Conservation (phyloP, 2,329 filamentous ascomycete genomes). For the Calonectria pauciramosa region DNA sequence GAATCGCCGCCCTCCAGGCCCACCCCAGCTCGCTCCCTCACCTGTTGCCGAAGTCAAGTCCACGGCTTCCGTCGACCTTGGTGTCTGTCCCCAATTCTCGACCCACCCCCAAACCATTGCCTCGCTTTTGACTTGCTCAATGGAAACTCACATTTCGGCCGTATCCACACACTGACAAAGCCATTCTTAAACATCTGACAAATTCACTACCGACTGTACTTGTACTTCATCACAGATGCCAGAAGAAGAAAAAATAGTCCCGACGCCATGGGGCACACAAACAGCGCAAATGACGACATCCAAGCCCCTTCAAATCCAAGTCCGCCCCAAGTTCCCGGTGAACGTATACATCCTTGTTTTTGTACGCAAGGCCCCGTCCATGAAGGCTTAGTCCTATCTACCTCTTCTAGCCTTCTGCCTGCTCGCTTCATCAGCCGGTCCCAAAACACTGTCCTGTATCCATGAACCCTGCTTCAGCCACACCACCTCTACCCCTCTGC, state of each 20-base stretch:
- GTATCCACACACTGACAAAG: constrained; percentile 7
- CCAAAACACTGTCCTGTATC: constrained; percentile 2
- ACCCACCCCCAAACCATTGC: not conserved
- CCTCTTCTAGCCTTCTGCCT: constrained; percentile 15
- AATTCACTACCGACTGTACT: constrained; percentile 9
- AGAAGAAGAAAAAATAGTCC: not conserved
- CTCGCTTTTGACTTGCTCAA: not conserved
- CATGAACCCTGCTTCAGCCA: not conserved
- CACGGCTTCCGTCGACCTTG: not conserved
- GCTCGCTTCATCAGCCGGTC: not conserved
- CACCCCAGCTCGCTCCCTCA: not conserved
- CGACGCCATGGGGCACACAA: not conserved
- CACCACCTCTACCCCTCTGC: not conserved
- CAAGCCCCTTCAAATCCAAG: not conserved
- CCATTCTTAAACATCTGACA: not conserved
- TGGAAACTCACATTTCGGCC: not conserved
- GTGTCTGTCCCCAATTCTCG: not conserved
- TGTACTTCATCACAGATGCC: not conserved
- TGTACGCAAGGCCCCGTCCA: constrained; percentile 13
- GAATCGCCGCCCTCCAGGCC: not conserved
- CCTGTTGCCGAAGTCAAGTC: not conserved
- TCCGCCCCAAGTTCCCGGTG: not conserved
- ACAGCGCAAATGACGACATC: not conserved
- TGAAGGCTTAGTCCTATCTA: constrained; percentile 23
- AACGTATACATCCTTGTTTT: constrained; percentile 26